A percentile compares a stretch with the other conserved stretches of the same genome.
These are phyloP conservation scores for Maudiozyma bulderi DNA, from an alignment of 805 yeast genomes.

Conservation along the genomic window DNA sequence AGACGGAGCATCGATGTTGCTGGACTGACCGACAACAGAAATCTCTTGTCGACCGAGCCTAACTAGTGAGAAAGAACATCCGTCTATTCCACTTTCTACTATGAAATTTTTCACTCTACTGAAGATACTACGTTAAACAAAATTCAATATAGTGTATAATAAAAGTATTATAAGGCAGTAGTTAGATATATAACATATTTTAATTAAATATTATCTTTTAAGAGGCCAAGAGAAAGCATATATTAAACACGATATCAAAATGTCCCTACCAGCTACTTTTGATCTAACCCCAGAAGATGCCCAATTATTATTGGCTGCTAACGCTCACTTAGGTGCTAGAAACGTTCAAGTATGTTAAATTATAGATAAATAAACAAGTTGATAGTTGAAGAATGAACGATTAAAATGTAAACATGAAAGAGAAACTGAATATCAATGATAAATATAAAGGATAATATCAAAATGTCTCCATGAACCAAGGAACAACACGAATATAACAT, in stretches of 20 bases:
- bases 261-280: constrained; percentile 83
- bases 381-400: not conserved
- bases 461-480: no score
- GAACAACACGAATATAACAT: no score
- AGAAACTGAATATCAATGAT: not conserved
- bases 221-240: constrained; percentile 20
- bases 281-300: constrained; percentile 96
- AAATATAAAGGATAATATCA: no score
- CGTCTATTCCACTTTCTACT: no score
- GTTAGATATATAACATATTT: not conserved
- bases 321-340: constrained; percentile 98
- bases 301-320: constrained; percentile 98
- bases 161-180: not conserved
- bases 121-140: no score
- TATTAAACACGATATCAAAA: constrained; percentile 29
- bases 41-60: no score
- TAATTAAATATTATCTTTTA: not conserved
- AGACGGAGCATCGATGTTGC: no score
- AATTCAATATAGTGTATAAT: no score
- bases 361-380: not conserved
- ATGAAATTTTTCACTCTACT: no score
- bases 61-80: no score
- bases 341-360: constrained; percentile 86
- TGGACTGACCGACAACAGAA: no score
- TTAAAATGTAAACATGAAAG: not conserved